Base-by-base conservation (phyloP, 768 basidiomycete species). In the Tricholoma saponaceum region DNA sequence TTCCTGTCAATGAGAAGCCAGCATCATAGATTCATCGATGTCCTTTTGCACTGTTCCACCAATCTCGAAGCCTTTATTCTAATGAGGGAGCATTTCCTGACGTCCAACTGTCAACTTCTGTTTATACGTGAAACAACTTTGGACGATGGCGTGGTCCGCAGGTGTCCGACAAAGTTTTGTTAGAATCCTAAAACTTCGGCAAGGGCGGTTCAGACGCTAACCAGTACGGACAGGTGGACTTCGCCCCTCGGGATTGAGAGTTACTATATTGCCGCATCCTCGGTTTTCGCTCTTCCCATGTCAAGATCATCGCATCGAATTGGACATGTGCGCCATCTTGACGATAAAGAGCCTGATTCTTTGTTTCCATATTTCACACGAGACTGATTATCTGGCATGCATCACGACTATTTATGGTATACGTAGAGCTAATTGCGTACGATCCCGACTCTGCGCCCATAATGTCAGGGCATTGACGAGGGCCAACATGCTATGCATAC, bases 131-230 rank as follows among this genome's bases (percentile, higher is more conserved):
- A 30, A 50, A 50, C 28, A 28, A 50, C n/a, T n/a, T n/a, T 26
- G 47, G 26, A 13, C 44, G 5, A 44, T 23, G n/a, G n/a, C n/a
- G n/a, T n/a, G n/a, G n/a, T n/a, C 47, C 37, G 30, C 28, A 35
- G 43, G 30, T 59, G 33, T 51, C 55, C 60, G 46, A 53, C 58
- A 33, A 57, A 56, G 32, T 46, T 58, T 43, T 58, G 52, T 55
- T 60, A 57, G 60, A 58, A 55, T 57, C 49, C 33, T 57, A 60
- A 63, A 54, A 55, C 20, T 43, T 35, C 54, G 58, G 62, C 56
- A 12, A 50, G 30, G 26, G 26, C n/a, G 9, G 16, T 50, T 50
- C 47, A n/a, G 16, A 30, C 26, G 16, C 47, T 50, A 25, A 12
- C 13, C 47, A 18, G 26, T 30, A 50, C 26, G 26, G 14, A 28